Evolutionary conservation across 2,329 filamentous ascomycete species (phyloP).

Genomic region (Pyrenochaeta sp.): DNA sequence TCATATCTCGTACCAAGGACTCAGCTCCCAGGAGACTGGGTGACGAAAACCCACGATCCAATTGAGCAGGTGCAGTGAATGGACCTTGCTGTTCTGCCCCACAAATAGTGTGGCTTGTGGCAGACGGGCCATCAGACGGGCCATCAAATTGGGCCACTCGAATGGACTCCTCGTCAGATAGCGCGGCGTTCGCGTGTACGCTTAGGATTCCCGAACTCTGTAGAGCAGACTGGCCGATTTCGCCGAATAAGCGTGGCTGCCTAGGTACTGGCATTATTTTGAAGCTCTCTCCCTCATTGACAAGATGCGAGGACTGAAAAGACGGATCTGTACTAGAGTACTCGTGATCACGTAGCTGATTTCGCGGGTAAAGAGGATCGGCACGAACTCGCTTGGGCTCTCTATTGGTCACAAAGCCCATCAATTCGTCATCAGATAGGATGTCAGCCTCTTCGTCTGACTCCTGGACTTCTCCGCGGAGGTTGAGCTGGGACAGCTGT

Average conservation of each 20-base stretch:
- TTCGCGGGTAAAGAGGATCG: conserved; percentile 47
- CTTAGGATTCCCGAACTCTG: conserved; percentile 60
- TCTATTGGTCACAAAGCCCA: conserved; percentile 41
- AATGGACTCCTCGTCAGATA: conserved; percentile 29
- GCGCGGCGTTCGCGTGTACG: conserved; percentile 38
- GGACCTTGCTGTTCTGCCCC: conserved; percentile 19
- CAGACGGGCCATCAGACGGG: background rate
- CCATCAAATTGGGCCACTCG: conserved; percentile 7
- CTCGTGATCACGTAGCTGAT: conserved; percentile 49
- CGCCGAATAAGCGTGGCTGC: conserved; percentile 64
- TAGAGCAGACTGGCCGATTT: conserved; percentile 65
- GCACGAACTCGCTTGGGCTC: conserved; percentile 57
- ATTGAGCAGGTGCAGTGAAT: conserved; percentile 26
- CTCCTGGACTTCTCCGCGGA: conserved; percentile 52
- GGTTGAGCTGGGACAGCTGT: conserved; percentile 60
- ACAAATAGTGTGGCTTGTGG: conserved; percentile 18
- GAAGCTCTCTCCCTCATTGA: conserved; percentile 42
- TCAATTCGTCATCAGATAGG: conserved; percentile 43
- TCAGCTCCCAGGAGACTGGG: conserved; percentile 58
- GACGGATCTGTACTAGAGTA: conserved; percentile 52
- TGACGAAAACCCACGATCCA: conserved; percentile 40
- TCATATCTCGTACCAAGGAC: conserved; percentile 57
- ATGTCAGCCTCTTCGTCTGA: conserved; percentile 40
- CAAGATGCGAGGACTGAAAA: conserved; percentile 40
- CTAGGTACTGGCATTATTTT: conserved; percentile 30